Percentiles rank a stretch among this genome's conserved stretches.
phyloP scores from a whole-genome alignment of 768 basidiomycete species.

The Neoboletus subvelutipes region DNA sequence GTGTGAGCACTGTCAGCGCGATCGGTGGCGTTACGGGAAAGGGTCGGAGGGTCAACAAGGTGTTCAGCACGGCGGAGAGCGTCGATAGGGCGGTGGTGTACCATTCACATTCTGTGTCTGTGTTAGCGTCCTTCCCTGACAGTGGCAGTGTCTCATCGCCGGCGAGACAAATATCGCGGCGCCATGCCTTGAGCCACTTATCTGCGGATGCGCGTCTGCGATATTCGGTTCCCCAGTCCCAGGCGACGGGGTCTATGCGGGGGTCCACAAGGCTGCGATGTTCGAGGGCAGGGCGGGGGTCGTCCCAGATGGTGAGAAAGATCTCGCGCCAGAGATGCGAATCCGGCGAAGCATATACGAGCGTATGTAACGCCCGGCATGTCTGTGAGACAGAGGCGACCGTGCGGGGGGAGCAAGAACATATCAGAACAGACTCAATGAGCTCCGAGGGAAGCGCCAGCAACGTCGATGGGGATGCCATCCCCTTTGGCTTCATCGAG shows the following conservation, averaged over 20 bases:
- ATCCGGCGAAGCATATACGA: constrained; percentile 37
- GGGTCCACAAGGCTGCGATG: constrained; percentile 28
- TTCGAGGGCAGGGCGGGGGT: constrained; percentile 40
- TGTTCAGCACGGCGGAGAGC: constrained; percentile 34
- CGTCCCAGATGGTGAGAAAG: constrained; percentile 50
- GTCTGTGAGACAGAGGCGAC: constrained; percentile 40
- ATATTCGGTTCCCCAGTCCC: constrained; percentile 28
- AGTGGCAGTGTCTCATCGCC: neutral
- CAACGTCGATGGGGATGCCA: neutral
- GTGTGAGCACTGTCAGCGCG: constrained; percentile 18
- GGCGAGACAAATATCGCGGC: constrained; percentile 11
- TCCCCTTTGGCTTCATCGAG: neutral
- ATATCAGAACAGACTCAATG: constrained; percentile 37
- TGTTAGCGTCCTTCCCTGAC: neutral
- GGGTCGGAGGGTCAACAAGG: constrained; percentile 34
- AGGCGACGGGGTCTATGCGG: constrained; percentile 15
- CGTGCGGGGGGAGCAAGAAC: constrained; percentile 28
- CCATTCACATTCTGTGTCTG: neutral
- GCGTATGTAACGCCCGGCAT: constrained; percentile 32
- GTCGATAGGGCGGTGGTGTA: constrained; percentile 10
- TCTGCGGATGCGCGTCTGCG: constrained; percentile 25
- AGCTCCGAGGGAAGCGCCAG: constrained; percentile 40
- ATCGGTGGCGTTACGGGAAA: constrained; percentile 27
- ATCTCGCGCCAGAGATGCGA: constrained; percentile 48
- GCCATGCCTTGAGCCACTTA: constrained; percentile 25